Base-by-base conservation (phyloP, 2,329 filamentous ascomycete species). In the Zymoseptoria passerinii region DNA sequence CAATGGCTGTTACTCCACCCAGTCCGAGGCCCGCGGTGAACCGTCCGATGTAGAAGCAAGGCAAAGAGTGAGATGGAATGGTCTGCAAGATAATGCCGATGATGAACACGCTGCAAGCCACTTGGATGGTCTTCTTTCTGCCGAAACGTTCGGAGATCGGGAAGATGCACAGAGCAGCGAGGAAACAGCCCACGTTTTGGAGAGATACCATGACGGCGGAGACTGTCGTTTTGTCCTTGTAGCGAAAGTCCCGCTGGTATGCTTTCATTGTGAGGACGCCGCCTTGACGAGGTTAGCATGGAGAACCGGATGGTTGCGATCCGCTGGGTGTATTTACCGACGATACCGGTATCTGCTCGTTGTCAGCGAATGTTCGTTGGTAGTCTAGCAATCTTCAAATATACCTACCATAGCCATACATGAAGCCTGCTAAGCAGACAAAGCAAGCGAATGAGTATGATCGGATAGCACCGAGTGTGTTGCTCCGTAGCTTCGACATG, bases 111-210 rank as follows among this genome's bases (percentile, higher is more conserved):
- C 73, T 60, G 8, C 78, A 78, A 50, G 75, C 76, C 19, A 76
- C 66, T 50, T 78, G 73, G 58, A 81, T 74, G 9, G 76, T 74
- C 55, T 68, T 70, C 28, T 74, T 74, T 16, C 80, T 74, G 10
- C 80, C 80, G 52, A 73, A 72, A 20, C 69, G 68, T 55, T 79
- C 76, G 4, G 76, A 79, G 8, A 81, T 55, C 0, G 78, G 78
- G 70, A 77, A 80, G 54, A 80, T 75, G 28, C 74, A 63, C 55
- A 81, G 76, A 59, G 78, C 80, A 20, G 79, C 79, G 28, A 79
- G 75, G 59, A 83, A 78, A 35, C 79, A 78, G 23, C 79, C 80
- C 8, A 79, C 76, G 60, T 81, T 78, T 55, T 81, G 78, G 18
- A 81, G 76, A 2, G 77, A 76, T 19, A 80, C 77, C 40, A 77